A percentile compares a stretch with the other conserved stretches of the same genome.
Conservation (phyloP, 2,329 filamentous ascomycete genomes). For the Sporothrix inflata region DNA sequence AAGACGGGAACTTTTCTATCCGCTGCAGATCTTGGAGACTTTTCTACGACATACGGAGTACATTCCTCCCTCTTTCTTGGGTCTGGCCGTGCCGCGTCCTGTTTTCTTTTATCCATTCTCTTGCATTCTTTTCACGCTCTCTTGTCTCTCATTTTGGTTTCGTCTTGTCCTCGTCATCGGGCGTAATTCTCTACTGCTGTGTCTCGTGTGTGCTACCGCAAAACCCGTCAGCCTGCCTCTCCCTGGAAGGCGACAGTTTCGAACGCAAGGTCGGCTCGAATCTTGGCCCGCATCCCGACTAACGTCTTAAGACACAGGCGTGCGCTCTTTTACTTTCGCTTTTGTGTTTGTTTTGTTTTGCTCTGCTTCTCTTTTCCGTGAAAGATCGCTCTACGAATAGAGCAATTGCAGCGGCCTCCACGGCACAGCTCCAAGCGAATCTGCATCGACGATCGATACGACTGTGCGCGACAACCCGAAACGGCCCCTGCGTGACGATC, state of each 20-base stretch:
- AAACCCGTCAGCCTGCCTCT: neutral
- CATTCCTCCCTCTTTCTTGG: constrained; percentile 1
- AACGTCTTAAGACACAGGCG: neutral
- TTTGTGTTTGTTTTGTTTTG: neutral
- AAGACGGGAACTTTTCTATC: neutral
- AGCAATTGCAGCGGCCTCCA: neutral
- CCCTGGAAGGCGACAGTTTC: neutral
- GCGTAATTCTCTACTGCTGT: neutral
- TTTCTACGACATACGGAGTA: too few species aligned
- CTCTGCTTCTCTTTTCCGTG: neutral
- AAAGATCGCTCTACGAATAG: neutral
- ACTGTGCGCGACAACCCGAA: constrained; percentile 12
- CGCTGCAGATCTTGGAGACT: constrained; percentile 8
- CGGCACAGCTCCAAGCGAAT: neutral
- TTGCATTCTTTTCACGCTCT: neutral
- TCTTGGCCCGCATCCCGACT: constrained; percentile 16
- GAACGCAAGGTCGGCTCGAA: constrained; percentile 14
- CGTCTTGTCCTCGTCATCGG: constrained; percentile 2
- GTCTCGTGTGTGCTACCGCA: neutral
- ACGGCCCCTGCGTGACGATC: constrained; percentile 17
- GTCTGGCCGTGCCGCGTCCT: neutral
- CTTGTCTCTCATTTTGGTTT: neutral
- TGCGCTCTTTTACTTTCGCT: neutral
- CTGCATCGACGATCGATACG: constrained; percentile 17
- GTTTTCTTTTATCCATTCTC: neutral